Conservation (phyloP, 2,329 filamentous ascomycete species). For the Aspergillus alliaceus region DNA sequence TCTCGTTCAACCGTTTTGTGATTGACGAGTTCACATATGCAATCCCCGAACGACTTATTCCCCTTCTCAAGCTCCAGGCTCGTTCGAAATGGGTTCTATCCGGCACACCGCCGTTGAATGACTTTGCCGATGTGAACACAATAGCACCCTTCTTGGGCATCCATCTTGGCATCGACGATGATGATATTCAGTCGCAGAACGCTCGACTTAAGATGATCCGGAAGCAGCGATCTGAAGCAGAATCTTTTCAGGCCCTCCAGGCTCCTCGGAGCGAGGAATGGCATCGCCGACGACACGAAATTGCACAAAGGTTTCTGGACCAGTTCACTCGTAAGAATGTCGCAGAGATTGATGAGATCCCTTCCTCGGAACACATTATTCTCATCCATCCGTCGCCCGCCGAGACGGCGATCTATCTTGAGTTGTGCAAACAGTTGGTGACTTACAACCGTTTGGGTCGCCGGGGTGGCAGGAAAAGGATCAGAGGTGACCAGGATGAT, state of each 20-base stretch:
- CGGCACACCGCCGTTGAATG: conserved; percentile 59
- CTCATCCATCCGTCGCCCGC: conserved; percentile 46
- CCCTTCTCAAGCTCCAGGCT: conserved; percentile 49
- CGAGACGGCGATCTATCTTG: conserved; percentile 56
- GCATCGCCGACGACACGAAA: conserved; percentile 51
- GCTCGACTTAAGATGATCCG: conserved; percentile 41
- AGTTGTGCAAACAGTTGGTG: conserved; percentile 55
- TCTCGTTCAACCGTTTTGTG: conserved; percentile 60
- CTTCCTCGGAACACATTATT: conserved; percentile 44
- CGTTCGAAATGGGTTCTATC: conserved; percentile 63
- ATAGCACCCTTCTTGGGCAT: conserved; percentile 59
- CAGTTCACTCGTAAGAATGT: conserved; percentile 52
- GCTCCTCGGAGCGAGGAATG: conserved; percentile 52
- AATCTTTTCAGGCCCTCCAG: conserved; percentile 57
- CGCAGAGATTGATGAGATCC: conserved; percentile 47
- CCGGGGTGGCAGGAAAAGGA: conserved; percentile 22
- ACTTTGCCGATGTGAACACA: conserved; percentile 60
- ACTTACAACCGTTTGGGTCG: conserved; percentile 49
- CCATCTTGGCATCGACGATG: conserved; percentile 56
- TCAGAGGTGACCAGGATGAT: conserved; percentile 30
- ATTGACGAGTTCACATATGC: conserved; percentile 66
- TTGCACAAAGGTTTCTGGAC: conserved; percentile 58
- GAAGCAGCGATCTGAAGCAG: conserved; percentile 42
- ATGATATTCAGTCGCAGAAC: conserved; percentile 46
- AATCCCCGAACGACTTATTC: conserved; percentile 41